Base-by-base conservation (phyloP, 2,329 filamentous ascomycete genomes). In the Alternaria gansuensis region DNA sequence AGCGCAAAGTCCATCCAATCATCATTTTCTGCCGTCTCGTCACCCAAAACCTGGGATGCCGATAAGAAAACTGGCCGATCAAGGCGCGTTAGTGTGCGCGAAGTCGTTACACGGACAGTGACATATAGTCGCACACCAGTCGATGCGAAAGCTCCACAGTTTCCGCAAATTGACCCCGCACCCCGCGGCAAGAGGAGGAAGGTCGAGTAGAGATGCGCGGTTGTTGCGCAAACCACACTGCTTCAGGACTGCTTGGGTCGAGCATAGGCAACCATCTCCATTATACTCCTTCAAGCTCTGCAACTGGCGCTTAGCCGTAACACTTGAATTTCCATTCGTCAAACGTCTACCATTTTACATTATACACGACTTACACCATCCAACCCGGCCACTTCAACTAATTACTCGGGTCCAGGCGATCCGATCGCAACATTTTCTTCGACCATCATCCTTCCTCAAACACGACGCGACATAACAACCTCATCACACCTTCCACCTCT, bases 171-270 rank as follows among this genome's bases (percentile, higher is more conserved):
- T 81, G 91, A 93, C 66, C 91, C 93, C 24, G 92, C 93, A 36
- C 94, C 93, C 7, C 93, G 93, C 78, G 93, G 93, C 65, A 98
- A 97, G 85, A 88, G 93, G 81, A 89, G 93, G 81, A 96, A 92
- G 82, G 79, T 87, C 59, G 83, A 85, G 68, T 83, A 80, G 65
- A 33, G 40, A 41, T 10, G 26, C 21, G 41, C 33, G 51, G 24
- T 39, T 52, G 67, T 68, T 63, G 61, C 66, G 59, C 65, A 57
- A 55, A 49, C 67, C 54, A 59, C 54, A 59, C 34, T 29, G 60
- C 60, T 56, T 50, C 28, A 21, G 45, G 26, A 50, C 36, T 23
- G 46, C 49, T 23, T 52, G 52, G 63, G 59, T 66, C 59, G 60
- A 67, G 66, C 62, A 61, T 64, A 49, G 59, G 62, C 68, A 70